A percentile compares a stretch with the other conserved stretches of the same genome.
Conservation (phyloP, 306 rosid species). For the Casuarina equisetifolia region DNA sequence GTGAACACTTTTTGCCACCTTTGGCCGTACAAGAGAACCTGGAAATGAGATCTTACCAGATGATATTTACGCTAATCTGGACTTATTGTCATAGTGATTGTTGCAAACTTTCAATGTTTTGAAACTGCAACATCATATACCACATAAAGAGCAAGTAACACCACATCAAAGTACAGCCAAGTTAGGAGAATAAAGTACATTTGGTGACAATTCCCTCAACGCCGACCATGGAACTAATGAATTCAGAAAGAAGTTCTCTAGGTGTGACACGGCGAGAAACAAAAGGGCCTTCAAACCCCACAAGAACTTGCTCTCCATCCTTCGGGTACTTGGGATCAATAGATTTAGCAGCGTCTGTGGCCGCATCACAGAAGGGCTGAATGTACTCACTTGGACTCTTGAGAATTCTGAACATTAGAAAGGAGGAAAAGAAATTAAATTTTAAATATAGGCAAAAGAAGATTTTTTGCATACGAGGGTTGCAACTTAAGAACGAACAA, state of each 20-base stretch:
- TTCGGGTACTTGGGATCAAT: constrained; percentile 75
- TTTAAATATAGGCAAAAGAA: not conserved
- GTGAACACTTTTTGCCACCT: constrained; percentile 96
- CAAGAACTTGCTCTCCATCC: constrained; percentile 84
- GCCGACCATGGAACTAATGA: constrained; percentile 94
- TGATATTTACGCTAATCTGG: constrained; percentile 20
- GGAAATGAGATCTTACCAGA: constrained; percentile 23
- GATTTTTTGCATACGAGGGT: not conserved
- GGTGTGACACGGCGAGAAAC: constrained; percentile 93
- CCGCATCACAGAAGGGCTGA: constrained; percentile 84
- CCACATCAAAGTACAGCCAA: not conserved
- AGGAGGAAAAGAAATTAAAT: not conserved
- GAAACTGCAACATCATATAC: not conserved
- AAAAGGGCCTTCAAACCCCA: constrained; percentile 91
- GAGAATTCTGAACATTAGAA: constrained; percentile 50
- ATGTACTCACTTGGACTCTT: constrained; percentile 86
- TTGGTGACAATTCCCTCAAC: constrained; percentile 93
- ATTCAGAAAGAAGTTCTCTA: constrained; percentile 79
- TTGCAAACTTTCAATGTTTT: not conserved
- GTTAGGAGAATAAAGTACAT: constrained; percentile 43
- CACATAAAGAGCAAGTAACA: not conserved
- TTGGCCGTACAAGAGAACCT: constrained; percentile 98
- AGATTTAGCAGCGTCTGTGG: constrained; percentile 72
- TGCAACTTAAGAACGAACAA: not conserved
- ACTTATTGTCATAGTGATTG: not conserved